Base-by-base conservation (phyloP, 495 filamentous ascomycete genomes). In the Cladorrhinum samala region DNA sequence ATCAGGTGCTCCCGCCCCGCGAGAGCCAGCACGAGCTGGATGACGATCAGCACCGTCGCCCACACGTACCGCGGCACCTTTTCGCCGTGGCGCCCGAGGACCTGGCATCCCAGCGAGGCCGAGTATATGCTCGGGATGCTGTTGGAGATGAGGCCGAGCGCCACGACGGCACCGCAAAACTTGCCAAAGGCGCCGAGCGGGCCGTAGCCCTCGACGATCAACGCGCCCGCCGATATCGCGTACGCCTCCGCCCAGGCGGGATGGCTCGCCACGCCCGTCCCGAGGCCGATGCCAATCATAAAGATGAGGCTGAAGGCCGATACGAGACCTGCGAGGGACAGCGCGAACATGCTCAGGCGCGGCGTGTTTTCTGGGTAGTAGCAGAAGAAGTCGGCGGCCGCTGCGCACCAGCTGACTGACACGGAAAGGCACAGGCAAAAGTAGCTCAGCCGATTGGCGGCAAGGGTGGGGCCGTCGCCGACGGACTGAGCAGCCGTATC, bases 81-180 rank as follows among this genome's bases (percentile, higher is more conserved):
- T 53, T 79, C 73, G 9, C 75, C 73, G 24, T 79, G 76, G 20
- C 77, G 72, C 9, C 81, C 81, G 24, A 87, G 71, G 48, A 85
- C 75, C 60, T 87, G 83, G 62, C 83, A 85, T 53, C 86, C 83
- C 18, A 91, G 77, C 3, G 84, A 82, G 21, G 80, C 72, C 24
- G 81, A 83, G 67, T 90, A 91, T 5, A 82, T 83, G 2, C 85
- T 83, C 0, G 82, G 72, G 24, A 89, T 76, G 27, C 80, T 78
- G 64, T 91, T 91, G 27, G 85, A 79, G 43, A 89, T 82, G 9
- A 89, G 70, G 2, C 86, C 84, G 1, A 91, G 70, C 0, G 85
- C 84, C 9, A 86, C 71, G 17, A 91, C 62, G 1, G 89, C 84
- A 21, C 79, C 77, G 63, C 83, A 85, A 72, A 89, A 86, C 58